Evolutionary conservation across 345 rosid genomes (phyloP).

Genomic region (Salix arbutifolia): DNA sequence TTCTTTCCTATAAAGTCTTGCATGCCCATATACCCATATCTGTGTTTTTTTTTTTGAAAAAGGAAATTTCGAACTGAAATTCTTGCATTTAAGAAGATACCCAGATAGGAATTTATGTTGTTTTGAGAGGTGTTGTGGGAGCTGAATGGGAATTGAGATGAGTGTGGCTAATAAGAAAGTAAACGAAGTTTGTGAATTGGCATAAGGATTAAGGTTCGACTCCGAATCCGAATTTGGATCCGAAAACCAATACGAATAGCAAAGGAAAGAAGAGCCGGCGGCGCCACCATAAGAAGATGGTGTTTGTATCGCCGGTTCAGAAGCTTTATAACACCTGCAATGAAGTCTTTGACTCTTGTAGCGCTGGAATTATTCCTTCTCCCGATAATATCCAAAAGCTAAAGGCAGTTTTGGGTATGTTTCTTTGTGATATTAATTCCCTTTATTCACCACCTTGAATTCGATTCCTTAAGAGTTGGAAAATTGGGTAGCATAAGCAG

Average conservation of each 20-base stretch:
- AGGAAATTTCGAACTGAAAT: not conserved
- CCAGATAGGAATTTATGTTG: slow-evolving; percentile 2
- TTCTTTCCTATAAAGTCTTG: slow-evolving; percentile 4
- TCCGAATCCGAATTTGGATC: slow-evolving; percentile 6
- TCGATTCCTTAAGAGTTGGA: not conserved
- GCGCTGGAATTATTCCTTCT: slow-evolving; percentile 58
- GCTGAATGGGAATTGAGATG: slow-evolving; percentile 63
- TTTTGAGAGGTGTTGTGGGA: not conserved
- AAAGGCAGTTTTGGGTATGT: slow-evolving; percentile 67
- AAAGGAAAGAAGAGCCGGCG: slow-evolving; percentile 39
- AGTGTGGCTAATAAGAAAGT: slow-evolving; percentile 35
- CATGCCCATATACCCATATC: not conserved
- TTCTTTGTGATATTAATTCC: not conserved
- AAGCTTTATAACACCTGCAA: slow-evolving; percentile 64
- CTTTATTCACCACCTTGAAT: slow-evolving; percentile 1
- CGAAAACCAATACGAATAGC: slow-evolving; percentile 17
- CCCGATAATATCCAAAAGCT: slow-evolving; percentile 54
- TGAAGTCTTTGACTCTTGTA: slow-evolving; percentile 52
- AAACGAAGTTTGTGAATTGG: slow-evolving; percentile 37
- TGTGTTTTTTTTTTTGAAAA: too few relatives aligned
- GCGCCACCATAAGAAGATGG: slow-evolving; percentile 21
- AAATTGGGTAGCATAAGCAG: not conserved
- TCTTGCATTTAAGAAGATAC: not conserved
- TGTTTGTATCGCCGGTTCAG: slow-evolving; percentile 43
- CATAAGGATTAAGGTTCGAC: slow-evolving; percentile 20